Percentiles rank a stretch among this genome's conserved stretches.
Evolutionary conservation across 2,329 filamentous ascomycete species (phyloP).

Genomic region (Amphichorda felina): DNA sequence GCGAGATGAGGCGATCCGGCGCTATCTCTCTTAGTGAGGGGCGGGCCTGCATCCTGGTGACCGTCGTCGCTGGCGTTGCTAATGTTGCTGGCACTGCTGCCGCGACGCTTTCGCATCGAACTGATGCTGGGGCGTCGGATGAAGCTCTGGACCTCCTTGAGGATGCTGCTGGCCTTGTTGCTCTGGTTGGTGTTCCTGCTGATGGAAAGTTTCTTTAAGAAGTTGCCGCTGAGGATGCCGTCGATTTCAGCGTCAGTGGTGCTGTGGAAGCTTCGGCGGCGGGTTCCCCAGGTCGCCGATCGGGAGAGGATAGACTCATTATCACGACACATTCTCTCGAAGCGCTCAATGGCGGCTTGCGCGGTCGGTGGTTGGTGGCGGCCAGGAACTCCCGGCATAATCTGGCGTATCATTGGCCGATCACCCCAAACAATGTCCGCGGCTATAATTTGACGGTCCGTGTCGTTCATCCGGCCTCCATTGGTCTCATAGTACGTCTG

Average conservation of each 20-base stretch:
- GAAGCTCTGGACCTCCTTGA: conserved; percentile 38
- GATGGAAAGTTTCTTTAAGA: conserved; percentile 51
- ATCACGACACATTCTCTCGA: conserved; percentile 38
- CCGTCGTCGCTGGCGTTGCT: conserved; percentile 7
- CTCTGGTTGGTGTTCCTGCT: conserved; percentile 27
- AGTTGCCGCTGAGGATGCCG: conserved; percentile 44
- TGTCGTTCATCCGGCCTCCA: conserved; percentile 26
- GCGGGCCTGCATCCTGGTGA: conserved; percentile 15
- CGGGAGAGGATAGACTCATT: conserved; percentile 48
- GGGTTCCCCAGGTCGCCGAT: conserved; percentile 60
- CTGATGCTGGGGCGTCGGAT: conserved; percentile 36
- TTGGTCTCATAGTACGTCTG: conserved; percentile 35
- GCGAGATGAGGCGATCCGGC: conserved; percentile 25
- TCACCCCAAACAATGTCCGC: conserved; percentile 36
- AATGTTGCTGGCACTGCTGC: conserved; percentile 21
- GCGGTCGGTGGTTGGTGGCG: conserved; percentile 36
- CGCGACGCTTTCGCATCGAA: conserved; percentile 33
- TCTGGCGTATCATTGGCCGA: conserved; percentile 32
- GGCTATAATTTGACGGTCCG: conserved; percentile 38
- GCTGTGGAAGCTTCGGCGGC: conserved; percentile 51
- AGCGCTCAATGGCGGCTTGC: conserved; percentile 40
- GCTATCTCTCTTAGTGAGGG: conserved; percentile 26
- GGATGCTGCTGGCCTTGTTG: conserved; percentile 31
- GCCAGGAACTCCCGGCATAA: conserved; percentile 19
- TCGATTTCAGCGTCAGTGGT: conserved; percentile 40